Base-by-base conservation (phyloP, 352 stramenopile species). In the Phytophthora melonis region DNA sequence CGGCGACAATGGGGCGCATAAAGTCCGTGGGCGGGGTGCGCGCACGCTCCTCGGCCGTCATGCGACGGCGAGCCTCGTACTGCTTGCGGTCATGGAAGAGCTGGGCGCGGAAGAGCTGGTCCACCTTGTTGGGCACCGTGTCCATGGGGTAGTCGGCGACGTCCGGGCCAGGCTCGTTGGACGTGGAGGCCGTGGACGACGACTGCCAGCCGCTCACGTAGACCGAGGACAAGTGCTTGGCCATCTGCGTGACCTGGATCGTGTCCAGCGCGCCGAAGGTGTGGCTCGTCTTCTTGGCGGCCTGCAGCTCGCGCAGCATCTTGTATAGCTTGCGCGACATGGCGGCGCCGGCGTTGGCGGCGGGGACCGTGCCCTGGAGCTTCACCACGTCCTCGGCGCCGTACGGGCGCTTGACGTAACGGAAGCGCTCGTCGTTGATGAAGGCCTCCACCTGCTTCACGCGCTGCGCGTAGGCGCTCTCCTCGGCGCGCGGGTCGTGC, bases 61-160 rank as follows among this genome's bases (percentile, higher is more conserved):
- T 89, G 75, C 83, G 80, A 34, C 91, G 86, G 27, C 97, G 91
- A 30, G 97, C 96, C 75, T 99, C 92, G 70, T 98, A 94, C 86
- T 99, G 97, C 72, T 98, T 96, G 74, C 97, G 96, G 85, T 99
- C 97, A 78, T 99, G 97, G 84, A 99, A 98, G 56, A 98, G 84
- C 83, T 99, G 97, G 6, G 97, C 97, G 18, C 95, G 88, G 77
- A 99, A 98, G 58, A 99, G 89, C 81, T 99, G 97, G 87, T 99
- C 97, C 18, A 99, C 96, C 78, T 99, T 99, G 81, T 98, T 98
- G 14, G 97, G 97, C 50, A 99, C 97, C 39, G 98, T 99, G 89
- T 99, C 97, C 89, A 98, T 99, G 6, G 97, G 97, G 90, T 99
- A 99, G 87, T 99, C 97, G 5, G 97, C 97, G 78, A 99, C 98